A percentile compares a stretch with the other conserved stretches of the same genome.
Conservation (phyloP, 768 basidiomycete genomes). For the Leccinum disarticulatum region DNA sequence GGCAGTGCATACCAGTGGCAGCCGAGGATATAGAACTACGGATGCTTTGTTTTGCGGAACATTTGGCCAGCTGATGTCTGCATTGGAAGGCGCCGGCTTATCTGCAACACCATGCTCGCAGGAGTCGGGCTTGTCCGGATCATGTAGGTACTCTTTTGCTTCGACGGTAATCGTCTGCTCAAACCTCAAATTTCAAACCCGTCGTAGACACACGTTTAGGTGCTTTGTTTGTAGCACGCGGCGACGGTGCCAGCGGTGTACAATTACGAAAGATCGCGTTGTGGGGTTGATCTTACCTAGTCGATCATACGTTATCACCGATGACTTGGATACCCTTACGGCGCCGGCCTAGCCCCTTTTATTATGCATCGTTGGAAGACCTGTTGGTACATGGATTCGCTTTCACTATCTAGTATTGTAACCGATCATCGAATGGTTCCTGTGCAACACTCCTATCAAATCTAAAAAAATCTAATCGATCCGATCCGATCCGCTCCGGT, state of each 20-base stretch:
- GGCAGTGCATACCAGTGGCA: not conserved
- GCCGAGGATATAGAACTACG: slow-evolving; percentile 18
- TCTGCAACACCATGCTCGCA: slow-evolving; percentile 32
- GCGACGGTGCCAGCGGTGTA: slow-evolving; percentile 28
- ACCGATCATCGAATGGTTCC: not conserved
- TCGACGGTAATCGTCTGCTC: not conserved
- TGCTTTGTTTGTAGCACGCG: slow-evolving; percentile 40
- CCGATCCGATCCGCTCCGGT: not conserved
- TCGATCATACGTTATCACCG: not conserved
- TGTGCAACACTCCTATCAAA: not conserved
- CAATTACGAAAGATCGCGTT: slow-evolving; percentile 41
- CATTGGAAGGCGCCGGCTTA: slow-evolving; percentile 40
- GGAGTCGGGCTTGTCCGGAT: slow-evolving; percentile 26
- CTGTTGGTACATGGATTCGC: not conserved
- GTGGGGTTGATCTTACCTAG: slow-evolving; percentile 35
- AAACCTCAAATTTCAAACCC: not conserved
- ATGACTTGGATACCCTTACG: not conserved
- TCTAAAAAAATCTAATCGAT: not conserved
- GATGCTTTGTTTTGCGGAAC: slow-evolving; percentile 42
- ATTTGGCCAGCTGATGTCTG: slow-evolving; percentile 42
- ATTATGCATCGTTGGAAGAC: not conserved
- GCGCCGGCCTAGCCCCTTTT: not conserved
- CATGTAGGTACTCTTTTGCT: slow-evolving; percentile 24
- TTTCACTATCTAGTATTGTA: not conserved
- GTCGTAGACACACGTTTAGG: slow-evolving; percentile 40